These are phyloP conservation scores for Tephrocybe rancida DNA, from an alignment of 768 basidiomycete species.

Conservation along the genomic window DNA sequence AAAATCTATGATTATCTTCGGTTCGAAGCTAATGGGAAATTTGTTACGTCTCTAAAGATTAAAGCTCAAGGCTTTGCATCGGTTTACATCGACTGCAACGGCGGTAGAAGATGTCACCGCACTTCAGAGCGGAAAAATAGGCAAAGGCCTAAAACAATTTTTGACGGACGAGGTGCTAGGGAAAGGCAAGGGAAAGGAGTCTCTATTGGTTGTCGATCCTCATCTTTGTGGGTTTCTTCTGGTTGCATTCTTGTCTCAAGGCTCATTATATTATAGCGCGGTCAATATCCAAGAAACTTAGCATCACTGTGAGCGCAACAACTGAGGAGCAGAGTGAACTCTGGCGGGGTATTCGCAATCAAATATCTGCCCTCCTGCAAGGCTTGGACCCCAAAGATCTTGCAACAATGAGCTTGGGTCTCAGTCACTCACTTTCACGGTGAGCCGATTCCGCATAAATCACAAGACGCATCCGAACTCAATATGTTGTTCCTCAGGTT, in stretches of 20 bases:
- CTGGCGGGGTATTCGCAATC: slow-evolving; percentile 93
- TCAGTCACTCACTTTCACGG: slow-evolving; percentile 96
- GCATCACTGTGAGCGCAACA: slow-evolving; percentile 79
- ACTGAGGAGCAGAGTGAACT: slow-evolving; percentile 68
- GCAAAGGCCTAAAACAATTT: slow-evolving; percentile 93
- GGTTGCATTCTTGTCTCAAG: neutral
- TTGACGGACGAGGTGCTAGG: slow-evolving; percentile 82
- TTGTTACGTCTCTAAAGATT: slow-evolving; percentile 50
- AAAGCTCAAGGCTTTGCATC: slow-evolving; percentile 93
- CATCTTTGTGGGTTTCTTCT: slow-evolving; percentile 70
- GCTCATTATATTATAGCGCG: slow-evolving; percentile 48
- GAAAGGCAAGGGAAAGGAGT: slow-evolving; percentile 91
- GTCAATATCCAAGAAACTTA: slow-evolving; percentile 92
- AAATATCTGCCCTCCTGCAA: slow-evolving; percentile 84
- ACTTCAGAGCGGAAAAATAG: slow-evolving; percentile 89
- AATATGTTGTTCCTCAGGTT: slow-evolving; percentile 56
- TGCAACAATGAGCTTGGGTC: slow-evolving; percentile 96
- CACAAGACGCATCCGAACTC: neutral
- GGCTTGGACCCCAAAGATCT: slow-evolving; percentile 93
- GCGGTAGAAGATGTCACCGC: slow-evolving; percentile 97
- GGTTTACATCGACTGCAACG: slow-evolving; percentile 93
- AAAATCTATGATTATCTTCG: slow-evolving; percentile 12
- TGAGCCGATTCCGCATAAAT: slow-evolving; percentile 31
- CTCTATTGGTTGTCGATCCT: slow-evolving; percentile 83
- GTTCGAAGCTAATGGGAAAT: neutral